Evolutionary conservation across 2,329 filamentous ascomycete genomes (phyloP), one percentile per base, ranked within the genome.

Genomic region (Pseudonectria foliicola): DNA sequence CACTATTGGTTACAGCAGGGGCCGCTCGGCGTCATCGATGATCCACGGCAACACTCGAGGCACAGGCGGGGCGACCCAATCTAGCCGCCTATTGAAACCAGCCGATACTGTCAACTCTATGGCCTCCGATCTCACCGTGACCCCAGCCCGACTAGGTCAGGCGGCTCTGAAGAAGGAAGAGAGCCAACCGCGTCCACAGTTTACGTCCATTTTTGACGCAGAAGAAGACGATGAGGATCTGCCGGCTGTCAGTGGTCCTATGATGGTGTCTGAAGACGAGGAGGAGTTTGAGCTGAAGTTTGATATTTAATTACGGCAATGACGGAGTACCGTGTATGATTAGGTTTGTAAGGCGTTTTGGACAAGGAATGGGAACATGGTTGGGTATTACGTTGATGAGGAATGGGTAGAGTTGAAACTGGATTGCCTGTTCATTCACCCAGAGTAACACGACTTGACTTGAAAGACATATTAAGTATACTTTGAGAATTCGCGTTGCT

Each of bases 1-100:
- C 36, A 95, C 88, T 0, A 72, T 95, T 27, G 89, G 89, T 12
- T 95, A 94, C 56, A 85, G 76, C 37, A 86, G 83, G 57, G 88
- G 89, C 24, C 76, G 85, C 24, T 66, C 66, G 4, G 66, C 71
- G 4, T 70, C 67, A 2, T 67, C 68, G 1, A 57, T 70, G 27
- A 52, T 73, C 21, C 62, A 63, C 11, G 51, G 42, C 16, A 47
- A 39, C n/a, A 26, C 36, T 33, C 48, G 48, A 8, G 43, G 38
- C 29, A 21, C 33, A 31, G 37, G 30, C 21, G 40, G 47, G 16
- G 28, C 40, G n/a, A 23, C 15, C 11, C 38, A 40, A 13, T 28
- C 46, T 16, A 35, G 36, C 13, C 49, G 40, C 24, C n/a, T 35
- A 5, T 15, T 36, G 7, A 55, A 49, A 16, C 39, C 48, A 3